phyloP scores from a whole-genome alignment of 1,284 basidiomycete species.

The Ganoderma resinaceum region DNA sequence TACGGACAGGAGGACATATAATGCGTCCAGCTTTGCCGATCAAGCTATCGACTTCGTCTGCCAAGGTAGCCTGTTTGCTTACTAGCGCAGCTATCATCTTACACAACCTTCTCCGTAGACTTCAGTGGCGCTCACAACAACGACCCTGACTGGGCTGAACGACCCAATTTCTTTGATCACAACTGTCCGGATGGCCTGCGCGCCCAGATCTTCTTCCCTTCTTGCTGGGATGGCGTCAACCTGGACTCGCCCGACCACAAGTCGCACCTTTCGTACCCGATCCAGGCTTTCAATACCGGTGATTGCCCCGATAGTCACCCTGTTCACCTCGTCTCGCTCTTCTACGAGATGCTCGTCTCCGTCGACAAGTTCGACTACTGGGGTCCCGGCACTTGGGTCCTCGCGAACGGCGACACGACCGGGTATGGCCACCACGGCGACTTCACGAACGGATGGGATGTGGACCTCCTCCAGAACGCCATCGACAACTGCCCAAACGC shows the following conservation, averaged over 20 bases:
- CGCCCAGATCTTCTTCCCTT: slow-evolving; percentile 51
- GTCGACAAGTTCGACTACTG: slow-evolving; percentile 33
- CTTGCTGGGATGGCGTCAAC: slow-evolving; percentile 53
- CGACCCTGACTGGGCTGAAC: slow-evolving; percentile 34
- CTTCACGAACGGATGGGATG: slow-evolving; percentile 43
- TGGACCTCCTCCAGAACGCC: slow-evolving; percentile 36
- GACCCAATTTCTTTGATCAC: slow-evolving; percentile 36
- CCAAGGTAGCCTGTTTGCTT: slow-evolving; percentile 38
- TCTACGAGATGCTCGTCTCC: slow-evolving; percentile 39
- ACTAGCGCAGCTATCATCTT: not conserved
- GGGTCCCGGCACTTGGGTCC: slow-evolving; percentile 40
- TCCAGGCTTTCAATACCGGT: slow-evolving; percentile 41
- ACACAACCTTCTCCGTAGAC: slow-evolving; percentile 24
- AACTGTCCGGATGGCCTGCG: slow-evolving; percentile 48
- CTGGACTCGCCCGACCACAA: slow-evolving; percentile 57
- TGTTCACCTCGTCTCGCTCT: slow-evolving; percentile 40
- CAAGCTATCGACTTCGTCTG: slow-evolving; percentile 51
- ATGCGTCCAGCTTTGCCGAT: slow-evolving; percentile 45
- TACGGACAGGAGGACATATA: slow-evolving; percentile 42
- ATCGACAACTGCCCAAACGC: slow-evolving; percentile 38
- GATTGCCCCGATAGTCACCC: slow-evolving; percentile 41
- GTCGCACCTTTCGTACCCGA: slow-evolving; percentile 60
- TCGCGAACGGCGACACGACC: slow-evolving; percentile 40
- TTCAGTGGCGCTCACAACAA: slow-evolving; percentile 37
- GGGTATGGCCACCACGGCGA: slow-evolving; percentile 43